phyloP scores from a whole-genome alignment of 2,329 filamentous ascomycete species.

The Cucurbitaria berberidis region DNA sequence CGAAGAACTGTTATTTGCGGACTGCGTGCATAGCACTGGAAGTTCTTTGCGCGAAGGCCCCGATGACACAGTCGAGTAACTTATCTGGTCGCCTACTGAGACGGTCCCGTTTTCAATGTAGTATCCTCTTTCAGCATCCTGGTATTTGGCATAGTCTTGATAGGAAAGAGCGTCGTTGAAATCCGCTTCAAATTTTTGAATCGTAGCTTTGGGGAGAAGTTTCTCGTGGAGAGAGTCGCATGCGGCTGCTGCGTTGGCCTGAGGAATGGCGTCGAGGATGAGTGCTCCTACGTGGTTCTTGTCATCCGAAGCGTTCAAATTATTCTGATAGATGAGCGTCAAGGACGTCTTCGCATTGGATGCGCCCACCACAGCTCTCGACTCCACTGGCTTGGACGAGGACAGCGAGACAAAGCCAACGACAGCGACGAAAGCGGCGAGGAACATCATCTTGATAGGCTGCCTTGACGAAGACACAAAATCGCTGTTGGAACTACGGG shows the following conservation, averaged over 20 bases:
- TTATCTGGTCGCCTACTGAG: conserved; percentile 44
- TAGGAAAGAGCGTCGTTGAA: conserved; percentile 56
- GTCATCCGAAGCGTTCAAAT: conserved; percentile 61
- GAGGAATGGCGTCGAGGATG: conserved; percentile 53
- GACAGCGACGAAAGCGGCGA: conserved; percentile 29
- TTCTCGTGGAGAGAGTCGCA: conserved; percentile 58
- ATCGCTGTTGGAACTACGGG: conserved; percentile 4
- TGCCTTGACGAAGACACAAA: neutral
- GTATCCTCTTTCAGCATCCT: conserved; percentile 48
- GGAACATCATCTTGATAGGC: conserved; percentile 26
- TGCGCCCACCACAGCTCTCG: conserved; percentile 14
- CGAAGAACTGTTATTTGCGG: conserved; percentile 45
- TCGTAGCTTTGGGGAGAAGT: conserved; percentile 51
- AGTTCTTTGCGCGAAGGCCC: conserved; percentile 36
- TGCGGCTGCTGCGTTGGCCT: conserved; percentile 49
- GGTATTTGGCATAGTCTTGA: conserved; percentile 51
- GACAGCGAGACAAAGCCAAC: conserved; percentile 26
- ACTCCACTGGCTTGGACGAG: conserved; percentile 25
- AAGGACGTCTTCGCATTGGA: conserved; percentile 52
- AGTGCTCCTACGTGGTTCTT: conserved; percentile 60
- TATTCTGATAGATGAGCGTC: conserved; percentile 62
- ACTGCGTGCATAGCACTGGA: conserved; percentile 61
- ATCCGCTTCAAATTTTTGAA: conserved; percentile 54
- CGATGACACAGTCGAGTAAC: conserved; percentile 36
- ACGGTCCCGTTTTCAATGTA: conserved; percentile 53